Base-by-base conservation (phyloP, 805 yeast species). In the Teunomyces pallodes region DNA sequence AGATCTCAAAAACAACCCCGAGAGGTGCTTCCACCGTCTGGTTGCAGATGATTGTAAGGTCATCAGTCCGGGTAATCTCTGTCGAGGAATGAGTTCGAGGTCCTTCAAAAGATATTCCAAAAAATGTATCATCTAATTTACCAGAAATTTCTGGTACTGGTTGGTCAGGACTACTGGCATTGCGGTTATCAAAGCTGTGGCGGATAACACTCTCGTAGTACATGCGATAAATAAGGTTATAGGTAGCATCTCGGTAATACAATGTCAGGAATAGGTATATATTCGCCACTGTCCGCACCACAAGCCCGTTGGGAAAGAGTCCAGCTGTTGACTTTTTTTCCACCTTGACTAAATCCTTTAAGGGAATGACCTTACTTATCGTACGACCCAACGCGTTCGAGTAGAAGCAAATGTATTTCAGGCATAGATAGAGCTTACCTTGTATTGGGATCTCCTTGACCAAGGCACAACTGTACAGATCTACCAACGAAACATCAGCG, bases 201-300 rank as follows among this genome's bases (percentile, higher is more conserved):
- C 96, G 87, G 12, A 86, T 72, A 5, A 82, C 76, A 14, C 12
- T 12, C 20, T 38, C 41, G 41, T 38, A 38, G 41, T 38, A 38
- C 17, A 24, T 24, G 13, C 41, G 41, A 53, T 79, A 81, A 54
- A 94, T 72, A 48, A 90, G 77, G 41, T 84, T 86, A 55, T 80
- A 80, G 0, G 96, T 86, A 6, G 83, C 67, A 62, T 92, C 97
- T 47, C 97, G 77, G 1, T 91, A 81, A 4, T 89, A 72, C 59
- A 92, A 90, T 47, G 96, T 88, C n/a, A 96, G 97, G 73, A 92
- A 91, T 16, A 82, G 81, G 57, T 89, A 87, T 52, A 80, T 81
- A 2, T 76, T 79, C 66, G 74, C 79, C 33, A 68, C 72, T 0
- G 94, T 86, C 55, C 83, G 84, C 24, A 90, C 74, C 42, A 77